Conservation (phyloP, 805 yeast species). For the Candida chauliodis region DNA sequence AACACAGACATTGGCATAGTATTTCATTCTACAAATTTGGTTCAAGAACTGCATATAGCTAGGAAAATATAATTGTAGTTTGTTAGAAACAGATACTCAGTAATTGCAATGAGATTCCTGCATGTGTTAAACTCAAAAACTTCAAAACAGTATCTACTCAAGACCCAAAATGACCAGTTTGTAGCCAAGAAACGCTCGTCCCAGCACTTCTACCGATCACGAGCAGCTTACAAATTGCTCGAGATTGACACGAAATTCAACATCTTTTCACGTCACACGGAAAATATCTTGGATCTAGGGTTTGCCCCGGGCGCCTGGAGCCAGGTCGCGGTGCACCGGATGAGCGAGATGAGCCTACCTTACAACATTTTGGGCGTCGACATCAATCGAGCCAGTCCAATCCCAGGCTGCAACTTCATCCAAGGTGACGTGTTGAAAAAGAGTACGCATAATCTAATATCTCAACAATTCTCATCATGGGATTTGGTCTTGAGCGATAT, state of each 20-base stretch:
- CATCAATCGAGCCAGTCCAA: constrained; percentile 26
- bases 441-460: constrained; percentile 54
- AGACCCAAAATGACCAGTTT: constrained; percentile 5
- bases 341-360: constrained; percentile 36
- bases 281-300: constrained; percentile 79
- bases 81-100: too few relatives aligned
- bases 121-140: constrained; percentile 6
- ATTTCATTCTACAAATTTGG: too few relatives aligned
- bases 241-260: constrained; percentile 67
- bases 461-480: constrained; percentile 41
- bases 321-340: constrained; percentile 64
- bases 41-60: too few relatives aligned
- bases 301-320: constrained; percentile 97
- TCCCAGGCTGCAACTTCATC: constrained; percentile 33
- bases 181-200: constrained; percentile 2
- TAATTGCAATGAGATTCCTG: too few relatives aligned
- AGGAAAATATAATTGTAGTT: too few relatives aligned
- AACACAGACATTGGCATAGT: too few relatives aligned
- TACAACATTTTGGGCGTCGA: constrained; percentile 68
- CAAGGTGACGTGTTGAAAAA: constrained; percentile 39
- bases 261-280: constrained; percentile 49
- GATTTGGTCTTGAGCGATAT: constrained; percentile 65
- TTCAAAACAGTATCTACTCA: constrained; percentile 6
- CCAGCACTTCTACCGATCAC: constrained; percentile 55
- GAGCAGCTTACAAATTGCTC: constrained; percentile 87